Evolutionary conservation across 768 basidiomycete species (phyloP).

Genomic region (Rhizopogon rudus): DNA sequence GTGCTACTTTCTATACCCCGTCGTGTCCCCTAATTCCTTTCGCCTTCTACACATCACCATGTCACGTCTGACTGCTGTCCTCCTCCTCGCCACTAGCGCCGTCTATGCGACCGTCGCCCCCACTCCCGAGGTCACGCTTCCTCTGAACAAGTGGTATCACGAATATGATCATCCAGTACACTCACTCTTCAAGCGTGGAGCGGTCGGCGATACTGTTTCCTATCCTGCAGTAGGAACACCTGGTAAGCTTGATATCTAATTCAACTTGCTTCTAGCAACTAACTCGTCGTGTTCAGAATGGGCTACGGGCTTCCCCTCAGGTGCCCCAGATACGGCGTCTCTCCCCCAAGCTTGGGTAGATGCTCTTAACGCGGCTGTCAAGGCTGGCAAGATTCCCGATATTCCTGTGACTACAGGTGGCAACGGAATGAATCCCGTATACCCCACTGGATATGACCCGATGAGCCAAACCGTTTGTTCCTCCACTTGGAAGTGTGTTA

Average conservation of each 20-base stretch:
- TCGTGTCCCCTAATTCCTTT: not conserved
- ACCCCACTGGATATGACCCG: slow-evolving; percentile 36
- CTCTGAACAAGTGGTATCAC: slow-evolving; percentile 55
- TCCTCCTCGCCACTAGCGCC: slow-evolving; percentile 20
- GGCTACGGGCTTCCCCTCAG: slow-evolving; percentile 53
- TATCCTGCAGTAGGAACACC: slow-evolving; percentile 58
- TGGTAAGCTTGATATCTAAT: slow-evolving; percentile 32
- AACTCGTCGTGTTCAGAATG: slow-evolving; percentile 40
- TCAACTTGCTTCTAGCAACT: not conserved
- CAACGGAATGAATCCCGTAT: slow-evolving; percentile 28
- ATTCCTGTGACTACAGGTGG: slow-evolving; percentile 45
- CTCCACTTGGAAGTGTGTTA: slow-evolving; percentile 63
- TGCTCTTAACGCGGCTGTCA: slow-evolving; percentile 62
- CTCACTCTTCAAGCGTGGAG: slow-evolving; percentile 54
- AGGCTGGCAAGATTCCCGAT: slow-evolving; percentile 68
- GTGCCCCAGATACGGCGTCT: slow-evolving; percentile 40
- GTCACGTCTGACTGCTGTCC: slow-evolving; percentile 19
- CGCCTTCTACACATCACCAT: slow-evolving; percentile 11
- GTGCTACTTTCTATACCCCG: slow-evolving; percentile 24
- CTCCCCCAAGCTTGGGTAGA: slow-evolving; percentile 70
- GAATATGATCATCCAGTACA: slow-evolving; percentile 53
- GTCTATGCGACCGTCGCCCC: slow-evolving; percentile 16
- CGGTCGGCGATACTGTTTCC: slow-evolving; percentile 35
- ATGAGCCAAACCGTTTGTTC: slow-evolving; percentile 62
- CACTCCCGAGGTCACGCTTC: slow-evolving; percentile 11